Percentiles rank a stretch among this genome's conserved stretches.
Conservation (phyloP, 2,329 filamentous ascomycete genomes). For the Monosporascus sp. region DNA sequence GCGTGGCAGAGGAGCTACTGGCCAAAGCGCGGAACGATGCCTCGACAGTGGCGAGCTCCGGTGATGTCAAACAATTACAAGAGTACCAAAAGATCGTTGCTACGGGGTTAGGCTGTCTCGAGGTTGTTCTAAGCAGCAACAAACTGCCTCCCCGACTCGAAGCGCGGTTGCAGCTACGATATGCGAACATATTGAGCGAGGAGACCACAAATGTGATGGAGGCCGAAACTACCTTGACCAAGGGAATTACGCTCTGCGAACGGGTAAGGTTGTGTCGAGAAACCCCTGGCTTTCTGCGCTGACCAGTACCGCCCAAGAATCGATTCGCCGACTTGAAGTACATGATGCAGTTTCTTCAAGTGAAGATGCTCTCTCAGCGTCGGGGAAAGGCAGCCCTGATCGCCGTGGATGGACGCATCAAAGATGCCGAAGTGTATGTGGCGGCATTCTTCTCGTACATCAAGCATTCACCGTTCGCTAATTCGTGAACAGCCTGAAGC, state of each 20-base stretch:
- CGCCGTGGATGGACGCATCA: constrained; percentile 62
- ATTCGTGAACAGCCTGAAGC: constrained; percentile 42
- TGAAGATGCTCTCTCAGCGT: constrained; percentile 64
- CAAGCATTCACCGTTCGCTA: constrained; percentile 7
- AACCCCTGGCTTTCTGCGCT: constrained; percentile 15
- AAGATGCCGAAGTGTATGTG: constrained; percentile 59
- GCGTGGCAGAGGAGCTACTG: constrained; percentile 73
- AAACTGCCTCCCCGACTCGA: constrained; percentile 60
- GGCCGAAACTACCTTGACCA: constrained; percentile 65
- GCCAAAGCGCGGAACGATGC: constrained; percentile 56
- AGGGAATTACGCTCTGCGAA: constrained; percentile 65
- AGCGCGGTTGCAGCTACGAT: constrained; percentile 63
- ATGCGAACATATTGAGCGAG: constrained; percentile 65
- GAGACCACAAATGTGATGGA: constrained; percentile 73
- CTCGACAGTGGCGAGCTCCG: constrained; percentile 40
- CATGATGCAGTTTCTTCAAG: constrained; percentile 68
- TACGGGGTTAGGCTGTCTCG: constrained; percentile 67
- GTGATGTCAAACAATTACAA: constrained; percentile 47
- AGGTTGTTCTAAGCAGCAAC: constrained; percentile 58
- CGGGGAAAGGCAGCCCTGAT: constrained; percentile 70
- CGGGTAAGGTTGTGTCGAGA: constrained; percentile 38
- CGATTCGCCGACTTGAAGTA: constrained; percentile 65
- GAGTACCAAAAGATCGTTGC: constrained; percentile 68
- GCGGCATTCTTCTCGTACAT: not conserved
- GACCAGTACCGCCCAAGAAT: constrained; percentile 33